Evolutionary conservation across 1,139 yeast species (phyloP).

Genomic region (Pichia sp.): DNA sequence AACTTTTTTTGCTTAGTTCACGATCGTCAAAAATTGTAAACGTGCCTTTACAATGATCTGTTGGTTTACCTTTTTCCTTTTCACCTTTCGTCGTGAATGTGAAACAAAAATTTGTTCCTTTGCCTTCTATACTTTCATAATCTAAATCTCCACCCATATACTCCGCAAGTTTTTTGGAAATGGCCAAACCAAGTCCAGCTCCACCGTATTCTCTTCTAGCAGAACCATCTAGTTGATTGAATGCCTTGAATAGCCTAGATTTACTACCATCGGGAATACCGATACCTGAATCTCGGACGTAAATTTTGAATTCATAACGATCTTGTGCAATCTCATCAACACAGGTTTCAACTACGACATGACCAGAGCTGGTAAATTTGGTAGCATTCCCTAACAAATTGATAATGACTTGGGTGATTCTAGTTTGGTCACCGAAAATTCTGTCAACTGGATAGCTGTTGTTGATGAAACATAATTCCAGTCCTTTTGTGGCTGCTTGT

Average conservation of each 20-base stretch:
- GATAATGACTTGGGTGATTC: conserved; percentile 46
- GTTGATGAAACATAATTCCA: conserved; percentile 43
- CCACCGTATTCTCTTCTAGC: conserved; percentile 52
- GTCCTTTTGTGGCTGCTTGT: conserved; percentile 38
- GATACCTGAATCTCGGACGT: conserved; percentile 52
- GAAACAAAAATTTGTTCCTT: conserved; percentile 45
- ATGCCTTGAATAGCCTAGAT: conserved; percentile 47
- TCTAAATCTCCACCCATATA: conserved; percentile 50
- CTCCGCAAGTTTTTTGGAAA: conserved; percentile 49
- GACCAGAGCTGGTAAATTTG: conserved; percentile 44
- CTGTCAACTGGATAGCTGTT: conserved; percentile 34
- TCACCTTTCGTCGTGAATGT: conserved; percentile 27
- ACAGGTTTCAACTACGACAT: conserved; percentile 34
- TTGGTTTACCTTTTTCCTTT: conserved; percentile 1
- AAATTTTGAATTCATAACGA: conserved; percentile 35
- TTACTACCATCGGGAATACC: conserved; percentile 43
- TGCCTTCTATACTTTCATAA: conserved; percentile 42
- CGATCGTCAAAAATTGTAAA: conserved; percentile 5
- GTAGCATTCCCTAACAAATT: conserved; percentile 52
- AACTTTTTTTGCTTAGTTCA: neutral
- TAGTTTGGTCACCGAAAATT: conserved; percentile 43
- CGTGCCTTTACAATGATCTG: conserved; percentile 1
- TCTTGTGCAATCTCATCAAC: conserved; percentile 29
- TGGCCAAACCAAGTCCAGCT: conserved; percentile 52
- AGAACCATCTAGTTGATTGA: conserved; percentile 55